phyloP scores from a whole-genome alignment of 345 rosid genomes.

The Populus simonii region DNA sequence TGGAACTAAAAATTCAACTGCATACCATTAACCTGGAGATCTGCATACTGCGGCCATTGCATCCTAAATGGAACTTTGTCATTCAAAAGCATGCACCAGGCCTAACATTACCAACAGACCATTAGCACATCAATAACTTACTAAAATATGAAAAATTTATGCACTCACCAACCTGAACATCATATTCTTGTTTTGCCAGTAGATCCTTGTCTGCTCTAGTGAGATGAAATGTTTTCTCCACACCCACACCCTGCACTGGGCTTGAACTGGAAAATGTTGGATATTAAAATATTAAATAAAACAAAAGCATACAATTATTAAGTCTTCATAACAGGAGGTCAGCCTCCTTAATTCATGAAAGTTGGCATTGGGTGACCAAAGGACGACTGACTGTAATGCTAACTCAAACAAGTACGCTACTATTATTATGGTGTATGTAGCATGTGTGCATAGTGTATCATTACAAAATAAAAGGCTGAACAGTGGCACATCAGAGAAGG shows the following conservation, averaged over 20 bases:
- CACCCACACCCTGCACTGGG: slow-evolving; percentile 64
- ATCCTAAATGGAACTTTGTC: slow-evolving; percentile 93
- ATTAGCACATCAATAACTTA: slow-evolving; percentile 9
- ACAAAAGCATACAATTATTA: background rate
- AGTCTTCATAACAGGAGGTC: background rate
- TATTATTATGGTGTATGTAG: background rate
- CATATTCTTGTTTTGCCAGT: slow-evolving; percentile 61
- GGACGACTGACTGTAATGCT: background rate
- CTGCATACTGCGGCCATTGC: slow-evolving; percentile 97
- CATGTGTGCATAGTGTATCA: background rate
- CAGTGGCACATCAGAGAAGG: background rate
- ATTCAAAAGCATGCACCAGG: slow-evolving; percentile 99
- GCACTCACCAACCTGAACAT: slow-evolving; percentile 64
- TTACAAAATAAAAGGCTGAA: background rate
- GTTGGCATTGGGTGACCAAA: background rate
- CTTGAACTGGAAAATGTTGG: slow-evolving; percentile 53
- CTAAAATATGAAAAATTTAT: background rate
- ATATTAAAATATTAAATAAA: slow-evolving; percentile 19
- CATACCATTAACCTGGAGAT: slow-evolving; percentile 94
- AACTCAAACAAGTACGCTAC: background rate
- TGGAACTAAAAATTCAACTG: background rate
- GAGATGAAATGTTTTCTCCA: slow-evolving; percentile 68
- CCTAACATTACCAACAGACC: slow-evolving; percentile 38
- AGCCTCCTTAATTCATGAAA: background rate
- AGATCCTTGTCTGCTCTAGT: slow-evolving; percentile 70